phyloP scores from a whole-genome alignment of 139 green algal genomes.

The Tetratostichococcus sp. region DNA sequence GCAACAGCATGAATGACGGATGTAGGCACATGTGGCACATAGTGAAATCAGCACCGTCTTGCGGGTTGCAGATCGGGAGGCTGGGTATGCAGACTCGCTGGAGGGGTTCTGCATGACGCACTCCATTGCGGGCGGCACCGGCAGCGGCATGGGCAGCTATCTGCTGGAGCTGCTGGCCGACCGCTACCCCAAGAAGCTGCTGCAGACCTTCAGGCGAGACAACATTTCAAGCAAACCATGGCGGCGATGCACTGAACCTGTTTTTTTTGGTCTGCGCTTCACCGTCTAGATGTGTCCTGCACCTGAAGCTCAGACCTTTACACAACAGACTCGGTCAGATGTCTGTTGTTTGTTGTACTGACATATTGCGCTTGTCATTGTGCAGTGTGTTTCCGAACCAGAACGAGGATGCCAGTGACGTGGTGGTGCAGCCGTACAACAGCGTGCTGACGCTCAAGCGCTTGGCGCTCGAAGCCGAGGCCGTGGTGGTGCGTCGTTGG shows the following conservation, averaged over 20 bases:
- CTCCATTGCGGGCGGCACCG: constrained; percentile 96
- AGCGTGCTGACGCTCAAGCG: constrained; percentile 96
- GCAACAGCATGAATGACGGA: too few species aligned
- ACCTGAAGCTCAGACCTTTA: too few species aligned
- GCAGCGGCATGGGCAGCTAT: constrained; percentile 95
- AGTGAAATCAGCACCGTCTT: too few species aligned
- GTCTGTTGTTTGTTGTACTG: too few species aligned
- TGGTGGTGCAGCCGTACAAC: constrained; percentile 99
- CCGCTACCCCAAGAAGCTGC: constrained; percentile 92
- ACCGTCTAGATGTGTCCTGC: too few species aligned
- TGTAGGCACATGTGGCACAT: too few species aligned
- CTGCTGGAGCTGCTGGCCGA: constrained; percentile 95
- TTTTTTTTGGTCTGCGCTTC: too few species aligned
- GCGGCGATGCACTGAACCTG: too few species aligned
- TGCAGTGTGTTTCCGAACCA: constrained; percentile 98
- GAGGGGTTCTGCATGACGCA: constrained; percentile 97
- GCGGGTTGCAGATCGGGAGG: constrained; percentile 93
- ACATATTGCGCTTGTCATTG: too few species aligned
- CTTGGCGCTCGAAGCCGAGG: constrained; percentile 87
- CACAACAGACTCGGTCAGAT: too few species aligned
- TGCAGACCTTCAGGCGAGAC: constrained; percentile 89
- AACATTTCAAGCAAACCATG: too few species aligned
- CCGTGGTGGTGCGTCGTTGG: constrained; percentile 60
- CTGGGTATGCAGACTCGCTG: constrained; percentile 93
- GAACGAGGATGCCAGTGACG: constrained; percentile 83